These are phyloP conservation scores for Fusarium lateritium DNA, from an alignment of 2,329 filamentous ascomycete genomes.

Conservation along the genomic window DNA sequence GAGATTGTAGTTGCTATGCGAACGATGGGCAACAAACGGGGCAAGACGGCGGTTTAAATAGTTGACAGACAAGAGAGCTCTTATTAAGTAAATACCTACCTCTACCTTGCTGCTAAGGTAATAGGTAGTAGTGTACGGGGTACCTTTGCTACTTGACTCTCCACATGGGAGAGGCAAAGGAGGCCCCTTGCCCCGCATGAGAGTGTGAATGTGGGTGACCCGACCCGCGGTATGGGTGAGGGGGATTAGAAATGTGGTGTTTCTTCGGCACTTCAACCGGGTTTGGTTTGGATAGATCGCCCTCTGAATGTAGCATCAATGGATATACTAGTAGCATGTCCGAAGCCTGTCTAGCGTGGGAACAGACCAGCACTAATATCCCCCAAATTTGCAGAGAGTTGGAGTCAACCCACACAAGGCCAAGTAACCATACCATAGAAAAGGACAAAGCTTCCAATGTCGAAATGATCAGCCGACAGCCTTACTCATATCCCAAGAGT, in stretches of 20 bases:
- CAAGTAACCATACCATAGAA: background rate
- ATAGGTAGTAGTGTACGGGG: constrained; percentile 6
- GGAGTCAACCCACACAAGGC: constrained; percentile 4
- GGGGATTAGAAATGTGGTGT: constrained; percentile 32
- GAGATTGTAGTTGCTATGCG: background rate
- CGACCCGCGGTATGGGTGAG: constrained; percentile 26
- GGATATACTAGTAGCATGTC: constrained; percentile 13
- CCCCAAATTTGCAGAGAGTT: constrained; percentile 1
- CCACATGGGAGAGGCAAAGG: constrained; percentile 14
- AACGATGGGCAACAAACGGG: background rate
- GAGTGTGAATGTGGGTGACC: constrained; percentile 23
- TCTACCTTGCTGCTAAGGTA: background rate
- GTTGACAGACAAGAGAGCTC: background rate
- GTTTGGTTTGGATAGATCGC: constrained; percentile 13
- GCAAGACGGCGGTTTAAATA: constrained; percentile 36
- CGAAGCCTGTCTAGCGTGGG: constrained; percentile 23
- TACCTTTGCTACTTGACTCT: background rate
- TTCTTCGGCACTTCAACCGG: constrained; percentile 34
- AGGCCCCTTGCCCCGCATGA: constrained; percentile 34
- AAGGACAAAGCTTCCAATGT: background rate
- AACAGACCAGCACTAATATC: constrained; percentile 2
- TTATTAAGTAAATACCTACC: background rate
- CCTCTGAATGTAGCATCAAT: constrained; percentile 13
- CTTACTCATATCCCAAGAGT: background rate
- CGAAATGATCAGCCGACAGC: constrained; percentile 1